Conservation (phyloP, 192 early-diverging fungal genomes). For the Gonapodya prolifera region DNA sequence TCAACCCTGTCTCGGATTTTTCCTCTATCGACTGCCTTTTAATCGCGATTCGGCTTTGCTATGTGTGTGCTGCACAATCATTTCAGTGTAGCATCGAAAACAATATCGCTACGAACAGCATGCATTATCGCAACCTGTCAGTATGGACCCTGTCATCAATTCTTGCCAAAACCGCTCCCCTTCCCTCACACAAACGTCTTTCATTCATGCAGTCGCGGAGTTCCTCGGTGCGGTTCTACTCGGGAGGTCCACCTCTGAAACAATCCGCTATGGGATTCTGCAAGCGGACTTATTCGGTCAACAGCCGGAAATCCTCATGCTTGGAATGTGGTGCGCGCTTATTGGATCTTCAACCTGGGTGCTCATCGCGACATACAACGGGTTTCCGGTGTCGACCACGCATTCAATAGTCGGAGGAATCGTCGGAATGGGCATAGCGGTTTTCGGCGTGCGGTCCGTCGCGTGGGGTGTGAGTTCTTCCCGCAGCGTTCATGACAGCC, state of each 20-base stretch:
- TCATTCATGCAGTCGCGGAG: constrained; percentile 72
- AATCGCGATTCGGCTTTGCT: too few species aligned
- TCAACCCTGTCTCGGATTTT: constrained; percentile 65
- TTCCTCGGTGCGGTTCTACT: constrained; percentile 65
- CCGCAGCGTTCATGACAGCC: constrained; percentile 11
- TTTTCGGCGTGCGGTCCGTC: constrained; percentile 45
- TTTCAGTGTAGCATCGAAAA: constrained; percentile 67
- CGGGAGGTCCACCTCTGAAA: constrained; percentile 56
- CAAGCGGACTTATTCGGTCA: constrained; percentile 33
- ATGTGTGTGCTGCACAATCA: too few species aligned
- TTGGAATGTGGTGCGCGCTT: constrained; percentile 72
- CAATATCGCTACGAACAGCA: constrained; percentile 61
- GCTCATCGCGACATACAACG: constrained; percentile 46
- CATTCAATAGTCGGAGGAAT: constrained; percentile 73
- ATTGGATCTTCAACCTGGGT: constrained; percentile 65
- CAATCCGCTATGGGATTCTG: constrained; percentile 67
- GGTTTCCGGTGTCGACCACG: constrained; percentile 63
- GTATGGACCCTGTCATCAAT: background rate
- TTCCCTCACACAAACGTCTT: constrained; percentile 46
- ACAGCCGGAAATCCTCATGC: constrained; percentile 64
- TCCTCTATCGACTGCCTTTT: too few species aligned
- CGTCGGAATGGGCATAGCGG: constrained; percentile 58
- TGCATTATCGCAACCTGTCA: constrained; percentile 53
- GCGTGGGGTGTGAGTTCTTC: constrained; percentile 36
- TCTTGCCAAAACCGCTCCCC: background rate